Evolutionary conservation across 2,329 filamentous ascomycete genomes (phyloP).

Genomic region (Cercospora janseana): DNA sequence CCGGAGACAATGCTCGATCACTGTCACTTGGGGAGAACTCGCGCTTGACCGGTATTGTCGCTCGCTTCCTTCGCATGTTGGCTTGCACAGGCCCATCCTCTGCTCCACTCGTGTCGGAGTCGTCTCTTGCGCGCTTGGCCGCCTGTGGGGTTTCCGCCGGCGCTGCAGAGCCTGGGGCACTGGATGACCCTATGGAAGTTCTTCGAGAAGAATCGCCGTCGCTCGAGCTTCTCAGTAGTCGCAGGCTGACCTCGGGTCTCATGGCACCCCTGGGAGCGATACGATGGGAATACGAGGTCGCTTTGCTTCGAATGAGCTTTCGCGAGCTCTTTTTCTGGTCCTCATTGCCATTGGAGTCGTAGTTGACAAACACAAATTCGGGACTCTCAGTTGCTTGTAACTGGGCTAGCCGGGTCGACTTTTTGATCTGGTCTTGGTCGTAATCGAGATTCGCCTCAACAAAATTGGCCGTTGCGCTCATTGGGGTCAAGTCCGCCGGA

Average conservation of each 20-base stretch:
- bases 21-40: slow-evolving; percentile 12
- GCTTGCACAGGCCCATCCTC: slow-evolving; percentile 5
- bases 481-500: slow-evolving; percentile 1
- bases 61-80: slow-evolving; percentile 16
- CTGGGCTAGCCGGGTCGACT: slow-evolving; percentile 14
- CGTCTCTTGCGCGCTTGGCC: slow-evolving; percentile 7
- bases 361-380: slow-evolving; percentile 26
- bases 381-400: slow-evolving; percentile 16
- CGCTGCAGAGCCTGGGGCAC: background rate
- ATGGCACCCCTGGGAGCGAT: slow-evolving; percentile 20
- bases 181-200: background rate
- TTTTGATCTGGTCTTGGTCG: slow-evolving; percentile 19
- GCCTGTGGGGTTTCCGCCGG: background rate
- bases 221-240: slow-evolving; percentile 7
- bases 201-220: slow-evolving; percentile 9
- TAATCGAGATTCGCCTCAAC: slow-evolving; percentile 25
- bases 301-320: slow-evolving; percentile 25
- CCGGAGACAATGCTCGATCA: slow-evolving; percentile 20
- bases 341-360: slow-evolving; percentile 15
- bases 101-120: slow-evolving; percentile 5
- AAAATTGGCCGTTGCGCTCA: slow-evolving; percentile 19
- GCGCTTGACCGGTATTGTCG: background rate
- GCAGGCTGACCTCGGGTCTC: slow-evolving; percentile 18
- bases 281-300: slow-evolving; percentile 25
- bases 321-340: slow-evolving; percentile 18